These are phyloP conservation scores for Primulina huaijiensis DNA, from an alignment of 257 asterid genomes.

Conservation along the genomic window DNA sequence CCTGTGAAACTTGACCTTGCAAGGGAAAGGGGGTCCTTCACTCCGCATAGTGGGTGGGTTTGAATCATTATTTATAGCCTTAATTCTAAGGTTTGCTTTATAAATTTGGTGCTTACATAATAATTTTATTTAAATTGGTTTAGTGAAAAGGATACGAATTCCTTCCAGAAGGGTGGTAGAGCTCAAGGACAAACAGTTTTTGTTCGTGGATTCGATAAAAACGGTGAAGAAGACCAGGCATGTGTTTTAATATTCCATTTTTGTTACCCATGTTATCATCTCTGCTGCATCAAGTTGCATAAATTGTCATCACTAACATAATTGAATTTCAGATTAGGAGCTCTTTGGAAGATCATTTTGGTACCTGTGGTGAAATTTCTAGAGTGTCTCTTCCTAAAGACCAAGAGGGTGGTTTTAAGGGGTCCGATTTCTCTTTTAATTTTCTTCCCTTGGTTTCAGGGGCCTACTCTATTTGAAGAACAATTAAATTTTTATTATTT, in stretches of 20 bases:
- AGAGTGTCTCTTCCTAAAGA: slow-evolving; percentile 57
- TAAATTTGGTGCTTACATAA: slow-evolving; percentile 15
- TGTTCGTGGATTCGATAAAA: slow-evolving; percentile 64
- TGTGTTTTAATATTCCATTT: slow-evolving; percentile 19
- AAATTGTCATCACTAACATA: neutral
- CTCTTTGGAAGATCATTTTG: slow-evolving; percentile 62
- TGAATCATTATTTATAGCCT: slow-evolving; percentile 17
- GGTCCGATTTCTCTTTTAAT: slow-evolving; percentile 36
- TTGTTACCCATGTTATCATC: neutral
- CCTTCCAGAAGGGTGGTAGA: slow-evolving; percentile 46
- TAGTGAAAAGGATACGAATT: slow-evolving; percentile 37
- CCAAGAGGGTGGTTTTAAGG: slow-evolving; percentile 59
- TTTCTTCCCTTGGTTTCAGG: neutral
- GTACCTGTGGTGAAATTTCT: slow-evolving; percentile 68
- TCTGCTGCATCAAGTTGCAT: neutral
- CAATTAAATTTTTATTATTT: neutral
- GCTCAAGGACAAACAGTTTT: slow-evolving; percentile 47
- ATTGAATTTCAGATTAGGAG: slow-evolving; percentile 49
- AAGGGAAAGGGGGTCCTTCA: slow-evolving; percentile 54
- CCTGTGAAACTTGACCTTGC: slow-evolving; percentile 62
- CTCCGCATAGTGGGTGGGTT: slow-evolving; percentile 57
- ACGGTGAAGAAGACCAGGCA: slow-evolving; percentile 51
- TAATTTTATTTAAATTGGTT: slow-evolving; percentile 1
- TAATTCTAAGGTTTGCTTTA: neutral
- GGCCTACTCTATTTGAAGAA: neutral